Conservation (phyloP, 2,329 filamentous ascomycete species). For the Samsoniella hepiali region DNA sequence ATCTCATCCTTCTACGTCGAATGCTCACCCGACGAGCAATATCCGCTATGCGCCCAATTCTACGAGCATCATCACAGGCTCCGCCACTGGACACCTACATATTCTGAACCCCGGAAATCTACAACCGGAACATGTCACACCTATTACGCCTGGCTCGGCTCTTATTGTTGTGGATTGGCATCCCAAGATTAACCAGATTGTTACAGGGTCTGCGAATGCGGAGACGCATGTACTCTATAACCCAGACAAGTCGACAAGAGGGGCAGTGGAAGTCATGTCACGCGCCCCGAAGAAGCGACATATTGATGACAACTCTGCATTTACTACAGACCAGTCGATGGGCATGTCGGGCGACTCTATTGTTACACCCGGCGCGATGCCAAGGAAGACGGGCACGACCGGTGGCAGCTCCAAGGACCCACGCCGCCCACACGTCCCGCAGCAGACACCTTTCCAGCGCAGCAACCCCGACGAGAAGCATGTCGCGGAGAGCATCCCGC, state of each 20-base stretch:
- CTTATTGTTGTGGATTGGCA: slow-evolving; percentile 90
- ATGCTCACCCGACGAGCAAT: slow-evolving; percentile 78
- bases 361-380: slow-evolving; percentile 63
- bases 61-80: slow-evolving; percentile 84
- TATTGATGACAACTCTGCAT: slow-evolving; percentile 84
- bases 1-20: slow-evolving; percentile 75
- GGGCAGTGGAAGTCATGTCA: slow-evolving; percentile 86
- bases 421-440: slow-evolving; percentile 77
- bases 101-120: slow-evolving; percentile 93
- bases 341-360: slow-evolving; percentile 83
- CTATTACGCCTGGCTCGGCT: slow-evolving; percentile 80
- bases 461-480: slow-evolving; percentile 86
- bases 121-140: slow-evolving; percentile 76
- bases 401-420: slow-evolving; percentile 77
- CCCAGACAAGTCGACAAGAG: slow-evolving; percentile 74
- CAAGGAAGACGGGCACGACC: slow-evolving; percentile 64
- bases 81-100: slow-evolving; percentile 78
- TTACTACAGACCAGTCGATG: slow-evolving; percentile 78
- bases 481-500: slow-evolving; percentile 81
- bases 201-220: slow-evolving; percentile 88
- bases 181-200: slow-evolving; percentile 89
- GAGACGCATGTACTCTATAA: slow-evolving; percentile 90
- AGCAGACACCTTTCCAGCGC: slow-evolving; percentile 89
- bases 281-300: slow-evolving; percentile 92
- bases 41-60: slow-evolving; percentile 86